Conservation (phyloP, 345 rosid genomes). For the Rhizophora mangle region DNA sequence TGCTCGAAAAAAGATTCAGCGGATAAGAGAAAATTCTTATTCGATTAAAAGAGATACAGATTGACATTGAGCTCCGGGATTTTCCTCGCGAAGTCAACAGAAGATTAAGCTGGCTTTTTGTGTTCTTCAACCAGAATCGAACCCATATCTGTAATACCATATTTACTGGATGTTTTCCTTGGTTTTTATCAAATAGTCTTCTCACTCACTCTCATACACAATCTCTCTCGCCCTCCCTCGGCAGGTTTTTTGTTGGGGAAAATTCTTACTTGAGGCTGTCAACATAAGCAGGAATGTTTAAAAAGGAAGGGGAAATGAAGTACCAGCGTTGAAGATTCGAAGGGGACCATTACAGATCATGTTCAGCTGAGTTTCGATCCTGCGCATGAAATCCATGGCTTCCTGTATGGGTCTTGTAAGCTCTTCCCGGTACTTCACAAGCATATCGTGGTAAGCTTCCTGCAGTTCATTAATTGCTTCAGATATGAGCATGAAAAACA, state of each 20-base stretch:
- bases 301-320: not conserved
- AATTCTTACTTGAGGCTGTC: not conserved
- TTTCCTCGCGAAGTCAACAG: not conserved
- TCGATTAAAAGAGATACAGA: slow-evolving; percentile 4
- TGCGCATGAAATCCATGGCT: slow-evolving; percentile 96
- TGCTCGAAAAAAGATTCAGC: slow-evolving; percentile 18
- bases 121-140: slow-evolving; percentile 3
- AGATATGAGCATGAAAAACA: not conserved
- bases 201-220: not conserved
- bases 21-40: slow-evolving; percentile 12
- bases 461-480: slow-evolving; percentile 15
- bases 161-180: slow-evolving; percentile 9
- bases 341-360: slow-evolving; percentile 67
- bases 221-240: too few relatives aligned
- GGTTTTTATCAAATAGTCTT: slow-evolving; percentile 1
- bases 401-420: slow-evolving; percentile 88
- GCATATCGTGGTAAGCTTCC: slow-evolving; percentile 97
- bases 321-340: slow-evolving; percentile 81
- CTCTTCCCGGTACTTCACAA: slow-evolving; percentile 91
- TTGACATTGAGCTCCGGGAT: slow-evolving; percentile 13
- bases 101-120: not conserved
- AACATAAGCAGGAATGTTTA: not conserved
- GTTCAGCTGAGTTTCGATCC: slow-evolving; percentile 87
- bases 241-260: too few relatives aligned
- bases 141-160: slow-evolving; percentile 20